Conservation (phyloP, 768 basidiomycete species). For the Kwoniella sp. region DNA sequence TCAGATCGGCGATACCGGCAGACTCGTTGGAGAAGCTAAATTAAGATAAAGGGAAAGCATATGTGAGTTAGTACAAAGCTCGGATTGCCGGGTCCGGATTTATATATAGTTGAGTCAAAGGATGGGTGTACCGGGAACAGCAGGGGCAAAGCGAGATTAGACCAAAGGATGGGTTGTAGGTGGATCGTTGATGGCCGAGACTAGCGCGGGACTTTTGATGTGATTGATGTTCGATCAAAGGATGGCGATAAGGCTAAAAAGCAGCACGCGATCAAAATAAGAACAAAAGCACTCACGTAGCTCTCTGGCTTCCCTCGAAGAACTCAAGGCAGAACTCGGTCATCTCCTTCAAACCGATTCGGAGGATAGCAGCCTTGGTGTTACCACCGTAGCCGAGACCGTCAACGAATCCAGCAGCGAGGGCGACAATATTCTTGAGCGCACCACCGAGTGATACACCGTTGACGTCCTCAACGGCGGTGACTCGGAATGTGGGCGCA, state of each 20-base stretch:
- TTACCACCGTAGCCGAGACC: constrained; percentile 58
- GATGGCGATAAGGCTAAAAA: not conserved
- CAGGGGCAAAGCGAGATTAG: not conserved
- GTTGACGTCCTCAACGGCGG: constrained; percentile 57
- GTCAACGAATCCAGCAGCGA: constrained; percentile 60
- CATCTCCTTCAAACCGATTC: constrained; percentile 60
- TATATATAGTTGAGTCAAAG: not conserved
- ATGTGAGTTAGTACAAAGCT: not conserved
- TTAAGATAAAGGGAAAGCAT: not conserved
- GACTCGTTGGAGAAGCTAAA: constrained; percentile 48
- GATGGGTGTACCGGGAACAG: constrained; percentile 3
- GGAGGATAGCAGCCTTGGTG: constrained; percentile 59
- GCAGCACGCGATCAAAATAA: constrained; percentile 28
- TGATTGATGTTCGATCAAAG: not conserved
- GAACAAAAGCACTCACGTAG: constrained; percentile 51
- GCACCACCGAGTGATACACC: constrained; percentile 60
- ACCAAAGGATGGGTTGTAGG: not conserved
- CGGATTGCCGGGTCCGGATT: not conserved
- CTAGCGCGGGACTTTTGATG: not conserved
- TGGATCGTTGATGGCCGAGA: not conserved
- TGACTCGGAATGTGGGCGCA: constrained; percentile 57
- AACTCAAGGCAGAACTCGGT: constrained; percentile 58
- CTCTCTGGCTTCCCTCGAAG: constrained; percentile 56
- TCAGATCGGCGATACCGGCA: constrained; percentile 59
- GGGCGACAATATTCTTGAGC: constrained; percentile 60